A percentile compares a stretch with the other conserved stretches of the same genome.
Conservation (phyloP, 2,329 filamentous ascomycete species). For the Trichoderma oligosporum region DNA sequence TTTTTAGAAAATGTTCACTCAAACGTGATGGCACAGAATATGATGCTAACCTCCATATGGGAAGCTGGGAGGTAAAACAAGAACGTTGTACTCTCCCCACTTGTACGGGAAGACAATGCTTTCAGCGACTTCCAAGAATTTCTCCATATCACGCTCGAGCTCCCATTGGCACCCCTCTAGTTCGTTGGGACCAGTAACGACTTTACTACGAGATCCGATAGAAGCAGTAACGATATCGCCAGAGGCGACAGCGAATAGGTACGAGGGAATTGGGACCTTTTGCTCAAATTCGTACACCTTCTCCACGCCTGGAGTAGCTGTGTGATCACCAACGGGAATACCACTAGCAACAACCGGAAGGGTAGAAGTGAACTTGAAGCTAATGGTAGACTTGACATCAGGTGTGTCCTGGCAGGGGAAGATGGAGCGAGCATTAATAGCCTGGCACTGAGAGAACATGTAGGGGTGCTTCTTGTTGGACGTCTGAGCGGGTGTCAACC, state of each 20-base stretch:
- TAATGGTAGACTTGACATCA: slow-evolving; percentile 92
- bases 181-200: slow-evolving; percentile 86
- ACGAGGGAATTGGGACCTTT: slow-evolving; percentile 86
- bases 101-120: slow-evolving; percentile 78
- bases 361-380: slow-evolving; percentile 81
- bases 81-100: slow-evolving; percentile 93
- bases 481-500: slow-evolving; percentile 90
- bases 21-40: background rate
- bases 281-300: slow-evolving; percentile 84
- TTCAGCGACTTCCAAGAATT: slow-evolving; percentile 84
- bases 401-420: slow-evolving; percentile 98
- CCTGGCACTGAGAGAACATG: slow-evolving; percentile 97
- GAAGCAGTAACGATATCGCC: slow-evolving; percentile 82
- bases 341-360: slow-evolving; percentile 92
- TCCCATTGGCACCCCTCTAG: slow-evolving; percentile 83
- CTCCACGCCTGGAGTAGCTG: slow-evolving; percentile 43
- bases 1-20: background rate
- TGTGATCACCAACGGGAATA: slow-evolving; percentile 51
- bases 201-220: slow-evolving; percentile 79
- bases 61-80: slow-evolving; percentile 86
- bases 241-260: slow-evolving; percentile 87
- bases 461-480: slow-evolving; percentile 95
- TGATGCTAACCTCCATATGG: slow-evolving; percentile 68
- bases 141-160: slow-evolving; percentile 85
- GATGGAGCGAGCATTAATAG: slow-evolving; percentile 88